Evolutionary conservation across 75 land plant genomes (phyloP), one percentile per base, ranked within the genome.

Genomic region (Selaginella tamariscina): DNA sequence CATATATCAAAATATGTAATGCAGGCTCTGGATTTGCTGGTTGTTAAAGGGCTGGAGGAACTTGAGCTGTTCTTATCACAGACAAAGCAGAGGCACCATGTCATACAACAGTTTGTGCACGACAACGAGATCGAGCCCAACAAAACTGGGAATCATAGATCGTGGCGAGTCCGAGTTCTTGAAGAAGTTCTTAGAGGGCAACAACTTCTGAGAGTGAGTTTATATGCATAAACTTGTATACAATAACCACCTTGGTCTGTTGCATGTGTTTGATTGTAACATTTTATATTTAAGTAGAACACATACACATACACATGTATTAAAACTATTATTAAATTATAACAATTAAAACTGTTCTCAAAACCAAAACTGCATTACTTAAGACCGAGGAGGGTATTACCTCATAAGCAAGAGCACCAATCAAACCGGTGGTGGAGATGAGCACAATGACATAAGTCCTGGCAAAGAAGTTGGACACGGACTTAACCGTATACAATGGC

Each of bases 51-150:
- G 26, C 74, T 71, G 54, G 96, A 94, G 68, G 98, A 94, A 68
- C 82, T 94, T 24, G 65, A 63, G 56, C 87, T 86, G 75, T 64
- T 85, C 68, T 28, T 79, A 8, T 79, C 85, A 49, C 98, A 94
- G 55, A 65, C 91, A 56, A 94, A 94, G 82, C 96, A 94, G 64
- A 81, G 98, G 23, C 98, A 94, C 71, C 98, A 89, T 69, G 39
- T 94, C 20, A 75, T 94, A 18, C 79, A 86, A 2, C 88, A 87
- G 31, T 94, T 87, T 70, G 84, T 94, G 20, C 68, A 89, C 27
- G 98, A 86, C 1, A 67, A 59, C 32, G 73, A 80, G 65, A 5
- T 39, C 49, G 49, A 68, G 33, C 84, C 76, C 0, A n/a, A 26
- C 72, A 49, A 82, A 82, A 54, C 56, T 68, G 30, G 80, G 75